phyloP scores from a whole-genome alignment of 371 early-diverging fungal genomes.

The Rhizopus sp. region DNA sequence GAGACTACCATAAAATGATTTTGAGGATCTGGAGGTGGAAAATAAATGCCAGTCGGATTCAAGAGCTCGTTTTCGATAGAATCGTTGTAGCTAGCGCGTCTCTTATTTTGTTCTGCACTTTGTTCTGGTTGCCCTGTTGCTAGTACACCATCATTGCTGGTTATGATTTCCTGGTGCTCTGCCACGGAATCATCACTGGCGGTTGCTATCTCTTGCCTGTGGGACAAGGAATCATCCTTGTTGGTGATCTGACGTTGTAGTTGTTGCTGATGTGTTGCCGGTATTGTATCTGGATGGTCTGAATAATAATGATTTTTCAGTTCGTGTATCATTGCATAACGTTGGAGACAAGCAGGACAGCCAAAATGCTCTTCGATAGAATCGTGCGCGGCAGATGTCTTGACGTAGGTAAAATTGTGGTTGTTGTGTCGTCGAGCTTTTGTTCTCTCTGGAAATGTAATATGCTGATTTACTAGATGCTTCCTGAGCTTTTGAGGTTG shows the following conservation, averaged over 20 bases:
- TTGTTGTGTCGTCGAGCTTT: too few relatives aligned
- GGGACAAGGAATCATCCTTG: too few relatives aligned
- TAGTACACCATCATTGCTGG: constrained; percentile 9
- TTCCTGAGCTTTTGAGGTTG: too few relatives aligned
- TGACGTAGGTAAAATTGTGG: too few relatives aligned
- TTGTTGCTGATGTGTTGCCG: constrained; percentile 11
- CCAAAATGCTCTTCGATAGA: constrained; percentile 14
- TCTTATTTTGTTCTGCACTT: constrained; percentile 11
- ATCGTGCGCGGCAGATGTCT: constrained; percentile 7
- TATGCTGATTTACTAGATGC: too few relatives aligned
- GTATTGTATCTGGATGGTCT: constrained; percentile 11
- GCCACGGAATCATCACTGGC: constrained; percentile 1
- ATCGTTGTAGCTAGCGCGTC: constrained; percentile 7
- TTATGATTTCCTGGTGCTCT: constrained; percentile 1
- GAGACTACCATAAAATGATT: constrained; percentile 6
- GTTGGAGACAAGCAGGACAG: constrained; percentile 13
- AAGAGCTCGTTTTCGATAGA: too few relatives aligned
- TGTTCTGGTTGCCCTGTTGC: constrained; percentile 12
- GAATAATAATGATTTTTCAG: constrained; percentile 15
- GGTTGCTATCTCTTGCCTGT: too few relatives aligned
- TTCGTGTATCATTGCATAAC: constrained; percentile 11
- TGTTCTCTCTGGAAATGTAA: too few relatives aligned
- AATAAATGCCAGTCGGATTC: too few relatives aligned
- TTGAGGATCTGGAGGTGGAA: too few relatives aligned
- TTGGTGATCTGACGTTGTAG: constrained; percentile 14